Evolutionary conservation across 192 early-diverging fungal genomes (phyloP).

Genomic region (Rhizophagus sp.): DNA sequence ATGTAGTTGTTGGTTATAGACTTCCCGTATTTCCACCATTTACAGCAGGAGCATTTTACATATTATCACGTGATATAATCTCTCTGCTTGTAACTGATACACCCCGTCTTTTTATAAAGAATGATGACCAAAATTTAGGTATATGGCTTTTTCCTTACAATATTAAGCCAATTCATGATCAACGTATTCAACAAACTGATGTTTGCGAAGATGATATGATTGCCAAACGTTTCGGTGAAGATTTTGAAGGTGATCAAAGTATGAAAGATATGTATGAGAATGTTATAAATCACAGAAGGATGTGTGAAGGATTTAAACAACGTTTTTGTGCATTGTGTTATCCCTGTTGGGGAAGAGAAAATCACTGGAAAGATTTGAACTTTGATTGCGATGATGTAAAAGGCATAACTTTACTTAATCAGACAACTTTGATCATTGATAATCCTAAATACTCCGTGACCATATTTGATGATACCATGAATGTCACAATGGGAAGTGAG

Average conservation of each 20-base stretch:
- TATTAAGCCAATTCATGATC: slow-evolving; percentile 58
- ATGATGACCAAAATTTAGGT: slow-evolving; percentile 62
- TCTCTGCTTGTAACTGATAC: slow-evolving; percentile 50
- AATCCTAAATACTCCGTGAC: not conserved
- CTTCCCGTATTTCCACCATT: slow-evolving; percentile 62
- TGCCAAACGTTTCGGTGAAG: slow-evolving; percentile 59
- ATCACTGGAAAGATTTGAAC: slow-evolving; percentile 58
- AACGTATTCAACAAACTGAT: slow-evolving; percentile 60
- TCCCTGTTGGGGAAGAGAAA: slow-evolving; percentile 49
- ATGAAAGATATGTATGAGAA: slow-evolving; percentile 63
- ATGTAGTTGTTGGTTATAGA: slow-evolving; percentile 47
- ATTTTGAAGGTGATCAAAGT: slow-evolving; percentile 40
- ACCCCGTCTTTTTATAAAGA: slow-evolving; percentile 55
- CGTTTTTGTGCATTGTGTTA: slow-evolving; percentile 58
- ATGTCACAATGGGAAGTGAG: slow-evolving; percentile 20
- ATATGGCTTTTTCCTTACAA: slow-evolving; percentile 64
- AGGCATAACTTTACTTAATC: slow-evolving; percentile 48
- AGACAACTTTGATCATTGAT: not conserved
- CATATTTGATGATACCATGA: slow-evolving; percentile 10
- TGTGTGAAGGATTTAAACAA: slow-evolving; percentile 57
- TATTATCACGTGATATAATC: slow-evolving; percentile 58
- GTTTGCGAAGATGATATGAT: slow-evolving; percentile 67
- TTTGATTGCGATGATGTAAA: slow-evolving; percentile 54
- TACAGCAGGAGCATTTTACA: slow-evolving; percentile 61
- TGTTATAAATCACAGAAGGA: slow-evolving; percentile 38